phyloP scores from a whole-genome alignment of 2,329 filamentous ascomycete species.

The Fusarium praegraminearum region DNA sequence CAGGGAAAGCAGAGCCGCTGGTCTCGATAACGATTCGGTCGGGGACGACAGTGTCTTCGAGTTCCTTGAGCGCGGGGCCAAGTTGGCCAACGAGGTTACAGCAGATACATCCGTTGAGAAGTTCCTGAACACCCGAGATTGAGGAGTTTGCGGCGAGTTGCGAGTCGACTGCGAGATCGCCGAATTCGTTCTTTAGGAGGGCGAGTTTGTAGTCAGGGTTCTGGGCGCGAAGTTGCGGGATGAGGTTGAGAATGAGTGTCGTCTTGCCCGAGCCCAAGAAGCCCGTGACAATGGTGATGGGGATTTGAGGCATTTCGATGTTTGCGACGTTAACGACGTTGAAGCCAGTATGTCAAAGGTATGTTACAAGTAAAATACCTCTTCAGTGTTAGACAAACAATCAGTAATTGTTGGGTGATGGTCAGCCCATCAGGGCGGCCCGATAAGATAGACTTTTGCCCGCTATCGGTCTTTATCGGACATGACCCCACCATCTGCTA shows the following conservation, averaged over 20 bases:
- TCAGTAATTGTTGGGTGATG: slow-evolving; percentile 21
- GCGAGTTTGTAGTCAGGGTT: slow-evolving; percentile 86
- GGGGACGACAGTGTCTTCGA: slow-evolving; percentile 69
- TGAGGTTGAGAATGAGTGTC: slow-evolving; percentile 91
- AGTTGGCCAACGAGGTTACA: slow-evolving; percentile 97
- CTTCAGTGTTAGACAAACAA: slow-evolving; percentile 27
- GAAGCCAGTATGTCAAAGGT: background rate
- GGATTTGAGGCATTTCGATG: slow-evolving; percentile 73
- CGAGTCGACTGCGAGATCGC: slow-evolving; percentile 92
- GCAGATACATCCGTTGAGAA: slow-evolving; percentile 98
- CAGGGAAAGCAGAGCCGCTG: slow-evolving; percentile 86
- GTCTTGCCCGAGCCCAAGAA: slow-evolving; percentile 98
- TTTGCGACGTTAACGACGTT: background rate
- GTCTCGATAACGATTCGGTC: slow-evolving; percentile 96
- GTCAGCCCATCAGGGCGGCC: slow-evolving; percentile 41
- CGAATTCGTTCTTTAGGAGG: slow-evolving; percentile 98
- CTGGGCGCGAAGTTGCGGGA: slow-evolving; percentile 85
- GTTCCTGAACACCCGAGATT: slow-evolving; percentile 89
- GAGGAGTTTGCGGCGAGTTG: slow-evolving; percentile 86
- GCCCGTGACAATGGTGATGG: slow-evolving; percentile 94
- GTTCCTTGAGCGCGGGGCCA: slow-evolving; percentile 80
- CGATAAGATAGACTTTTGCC: slow-evolving; percentile 43
- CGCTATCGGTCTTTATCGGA: slow-evolving; percentile 42
- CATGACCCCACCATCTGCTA: slow-evolving; percentile 31
- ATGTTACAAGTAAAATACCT: slow-evolving; percentile 41